Evolutionary conservation across 148 eudicot species (phyloP), one percentile per base, ranked within the genome.

Genomic region (Fagopyrum esculentum): DNA sequence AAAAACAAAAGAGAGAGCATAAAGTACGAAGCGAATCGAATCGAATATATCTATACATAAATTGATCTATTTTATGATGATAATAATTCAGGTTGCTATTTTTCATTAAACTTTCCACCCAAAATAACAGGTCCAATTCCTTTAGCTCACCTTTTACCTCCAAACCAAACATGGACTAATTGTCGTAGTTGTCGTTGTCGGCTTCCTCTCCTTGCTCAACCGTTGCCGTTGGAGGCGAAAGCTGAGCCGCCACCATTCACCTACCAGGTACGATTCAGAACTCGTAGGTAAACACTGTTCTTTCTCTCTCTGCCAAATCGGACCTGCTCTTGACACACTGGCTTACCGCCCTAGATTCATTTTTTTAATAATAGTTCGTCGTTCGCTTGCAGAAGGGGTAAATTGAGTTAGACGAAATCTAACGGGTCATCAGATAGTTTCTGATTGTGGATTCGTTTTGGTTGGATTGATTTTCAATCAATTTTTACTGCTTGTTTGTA

Each of bases 201-300:
- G 7, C 70, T 64, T 12, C 46, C 29, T 35, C 66, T 40, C 47
- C 71, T 15, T 40, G 19, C 46, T 66, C 71, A 66, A 66, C 71
- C 71, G 71, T 64, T 64, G 45, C 46, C 70, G 70, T 43, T 43
- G 71, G 19, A 40, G 71, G 71, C 71, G 71, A 66, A 40, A 66
- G 46, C 71, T 35, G 9, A 13, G 71, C 71, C 71, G 71, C 71
- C 71, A 13, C 9, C 19, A 13, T 13, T 66, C 47, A 66, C 47
- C 71, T 13, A 12, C 13, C 17, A 64, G 47, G 71, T 66, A 66
- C 17, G 71, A 6, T 40, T 66, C n/a, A 12, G 40, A 35, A 35
- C 40, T 35, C 40, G 40, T 35, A 35, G 40, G 40, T 1, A 35
- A 35, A 35, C 40, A 35, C 40, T 35, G 40, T 35, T 1, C 40